Evolutionary conservation across 1,139 yeast genomes (phyloP).

Genomic region (Yamadazyma dushanensis): DNA sequence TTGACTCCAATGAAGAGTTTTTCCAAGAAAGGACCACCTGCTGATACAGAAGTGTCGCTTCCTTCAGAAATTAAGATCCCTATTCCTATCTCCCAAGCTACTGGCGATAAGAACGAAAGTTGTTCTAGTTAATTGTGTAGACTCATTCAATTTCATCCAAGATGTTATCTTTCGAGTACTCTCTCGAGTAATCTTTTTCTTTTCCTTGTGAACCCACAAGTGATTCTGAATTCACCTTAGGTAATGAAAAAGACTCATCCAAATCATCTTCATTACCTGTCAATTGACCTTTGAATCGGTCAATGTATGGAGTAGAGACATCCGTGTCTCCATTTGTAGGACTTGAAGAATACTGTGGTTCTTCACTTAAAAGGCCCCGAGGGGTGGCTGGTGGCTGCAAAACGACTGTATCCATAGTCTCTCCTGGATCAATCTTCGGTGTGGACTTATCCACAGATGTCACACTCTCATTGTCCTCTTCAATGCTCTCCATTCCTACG

Average conservation of each 20-base stretch:
- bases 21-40: conserved; percentile 4
- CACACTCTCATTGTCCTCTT: conserved; percentile 12
- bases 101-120: no score
- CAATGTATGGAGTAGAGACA: conserved; percentile 5
- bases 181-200: conserved; percentile 6
- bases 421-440: conserved; percentile 8
- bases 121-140: no score
- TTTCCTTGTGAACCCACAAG: conserved; percentile 10
- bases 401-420: conserved; percentile 17
- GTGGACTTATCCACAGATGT: conserved; percentile 3
- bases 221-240: conserved; percentile 22
- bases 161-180: conserved; percentile 9
- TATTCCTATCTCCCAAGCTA: no score
- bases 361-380: neutral
- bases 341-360: no score
- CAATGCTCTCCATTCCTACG: conserved; percentile 9
- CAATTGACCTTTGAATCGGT: conserved; percentile 1
- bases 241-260: conserved; percentile 35
- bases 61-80: no score
- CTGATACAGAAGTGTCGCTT: no score
- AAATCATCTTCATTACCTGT: no score
- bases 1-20: conserved; percentile 66
- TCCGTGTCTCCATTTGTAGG: neutral
- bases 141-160: conserved; percentile 8
- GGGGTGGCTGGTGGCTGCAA: conserved; percentile 4